A percentile compares a stretch with the other conserved stretches of the same genome.
Evolutionary conservation across 148 eudicot species (phyloP).

Genomic region (Amaranthus hypochondriacus): DNA sequence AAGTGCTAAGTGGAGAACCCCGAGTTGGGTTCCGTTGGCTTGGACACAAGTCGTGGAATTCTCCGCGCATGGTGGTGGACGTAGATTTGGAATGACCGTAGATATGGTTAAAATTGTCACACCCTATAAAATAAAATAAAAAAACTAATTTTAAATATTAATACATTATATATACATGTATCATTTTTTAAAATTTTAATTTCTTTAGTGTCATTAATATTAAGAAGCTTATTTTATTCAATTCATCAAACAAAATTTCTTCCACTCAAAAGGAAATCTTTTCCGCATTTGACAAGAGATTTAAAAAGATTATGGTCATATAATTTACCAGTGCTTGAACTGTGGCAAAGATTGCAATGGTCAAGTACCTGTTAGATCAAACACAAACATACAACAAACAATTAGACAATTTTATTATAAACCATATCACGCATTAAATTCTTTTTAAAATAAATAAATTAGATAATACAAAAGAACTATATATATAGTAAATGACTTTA

Average conservation of each 20-base stretch:
- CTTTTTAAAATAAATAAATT: background rate
- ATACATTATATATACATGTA: background rate
- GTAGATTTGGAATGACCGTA: constrained; percentile 54
- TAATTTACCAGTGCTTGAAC: constrained; percentile 72
- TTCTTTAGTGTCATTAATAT: too few species aligned
- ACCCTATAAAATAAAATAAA: constrained; percentile 38
- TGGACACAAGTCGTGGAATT: constrained; percentile 41
- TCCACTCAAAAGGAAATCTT: background rate
- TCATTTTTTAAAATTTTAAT: too few species aligned
- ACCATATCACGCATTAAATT: background rate
- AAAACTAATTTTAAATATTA: background rate
- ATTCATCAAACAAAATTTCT: background rate
- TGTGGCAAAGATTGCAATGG: constrained; percentile 70
- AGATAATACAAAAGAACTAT: background rate
- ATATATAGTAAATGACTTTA: background rate
- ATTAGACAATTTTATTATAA: background rate
- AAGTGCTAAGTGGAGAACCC: constrained; percentile 60
- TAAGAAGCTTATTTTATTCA: too few species aligned
- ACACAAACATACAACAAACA: background rate
- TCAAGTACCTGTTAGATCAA: constrained; percentile 51
- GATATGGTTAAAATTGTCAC: constrained; percentile 70
- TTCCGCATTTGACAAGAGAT: background rate
- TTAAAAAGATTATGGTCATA: background rate
- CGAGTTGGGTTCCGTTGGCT: constrained; percentile 47
- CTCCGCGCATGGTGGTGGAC: constrained; percentile 52